phyloP scores from a whole-genome alignment of 306 rosid species.

The Purshia tridentata region DNA sequence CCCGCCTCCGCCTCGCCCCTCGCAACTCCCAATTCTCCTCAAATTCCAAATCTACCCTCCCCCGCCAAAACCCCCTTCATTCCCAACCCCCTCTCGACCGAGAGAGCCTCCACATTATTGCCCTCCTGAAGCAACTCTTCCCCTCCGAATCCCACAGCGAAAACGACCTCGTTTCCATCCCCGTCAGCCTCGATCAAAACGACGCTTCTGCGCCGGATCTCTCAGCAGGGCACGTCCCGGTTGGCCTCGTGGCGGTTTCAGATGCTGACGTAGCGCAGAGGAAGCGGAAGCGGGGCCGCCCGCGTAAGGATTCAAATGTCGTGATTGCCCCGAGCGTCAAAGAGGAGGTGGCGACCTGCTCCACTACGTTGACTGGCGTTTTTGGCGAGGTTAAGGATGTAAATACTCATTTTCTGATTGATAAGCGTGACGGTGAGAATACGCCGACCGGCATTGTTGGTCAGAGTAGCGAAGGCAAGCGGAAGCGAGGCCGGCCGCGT shows the following conservation, averaged over 20 bases:
- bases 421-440: slow-evolving; percentile 3
- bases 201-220: slow-evolving; percentile 20
- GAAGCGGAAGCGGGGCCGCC: slow-evolving; percentile 38
- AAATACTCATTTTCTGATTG: neutral
- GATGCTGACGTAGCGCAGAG: neutral
- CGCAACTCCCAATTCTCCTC: slow-evolving; percentile 41
- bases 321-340: neutral
- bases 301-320: slow-evolving; percentile 8
- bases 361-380: slow-evolving; percentile 5
- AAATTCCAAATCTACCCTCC: slow-evolving; percentile 22
- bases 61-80: slow-evolving; percentile 22
- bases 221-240: slow-evolving; percentile 16
- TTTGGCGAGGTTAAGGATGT: neutral
- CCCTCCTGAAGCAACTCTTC: slow-evolving; percentile 53
- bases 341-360: neutral
- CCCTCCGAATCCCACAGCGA: slow-evolving; percentile 36
- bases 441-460: neutral
- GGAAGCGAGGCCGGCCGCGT: slow-evolving; percentile 82
- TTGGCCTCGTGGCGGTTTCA: slow-evolving; percentile 19
- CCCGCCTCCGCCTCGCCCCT: slow-evolving; percentile 74
- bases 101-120: slow-evolving; percentile 48
- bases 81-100: slow-evolving; percentile 39
- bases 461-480: slow-evolving; percentile 28
- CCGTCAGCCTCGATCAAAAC: slow-evolving; percentile 33
- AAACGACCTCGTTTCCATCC: slow-evolving; percentile 35